phyloP scores from a whole-genome alignment of 1,139 yeast genomes.

The Sugiyamaella xylanicola region DNA sequence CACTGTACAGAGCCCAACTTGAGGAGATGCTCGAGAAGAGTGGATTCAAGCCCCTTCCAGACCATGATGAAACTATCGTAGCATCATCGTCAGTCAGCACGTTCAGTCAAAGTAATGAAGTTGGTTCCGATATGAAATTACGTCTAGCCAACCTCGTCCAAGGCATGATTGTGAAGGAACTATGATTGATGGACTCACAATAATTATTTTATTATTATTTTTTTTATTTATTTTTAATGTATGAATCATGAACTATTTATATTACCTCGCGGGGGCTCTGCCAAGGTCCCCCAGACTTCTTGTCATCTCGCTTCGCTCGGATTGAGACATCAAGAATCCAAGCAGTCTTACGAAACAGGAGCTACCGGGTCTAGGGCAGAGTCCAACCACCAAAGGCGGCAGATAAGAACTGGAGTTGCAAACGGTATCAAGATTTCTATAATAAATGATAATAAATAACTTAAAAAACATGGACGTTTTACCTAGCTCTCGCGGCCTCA shows the following conservation, averaged over 20 bases:
- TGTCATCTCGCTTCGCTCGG: no score
- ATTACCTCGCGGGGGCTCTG: no score
- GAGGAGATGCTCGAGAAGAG: conserved; percentile 25
- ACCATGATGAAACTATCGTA: conserved; percentile 7
- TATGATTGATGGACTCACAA: conserved; percentile 1
- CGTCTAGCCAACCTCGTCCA: conserved; percentile 13
- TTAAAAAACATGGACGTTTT: conserved; percentile 50
- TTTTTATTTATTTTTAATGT: conserved; percentile 14
- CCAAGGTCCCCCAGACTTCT: no score
- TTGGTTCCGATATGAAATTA: conserved; percentile 11
- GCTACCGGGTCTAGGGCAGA: no score
- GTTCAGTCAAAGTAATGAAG: conserved; percentile 17
- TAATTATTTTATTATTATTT: conserved; percentile 4
- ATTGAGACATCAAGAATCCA: no score
- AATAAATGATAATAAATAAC: conserved; percentile 7
- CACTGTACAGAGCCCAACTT: conserved; percentile 25
- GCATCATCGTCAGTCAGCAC: conserved; percentile 16
- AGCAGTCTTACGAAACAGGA: no score
- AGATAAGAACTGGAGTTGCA: no score
- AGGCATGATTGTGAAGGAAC: conserved; percentile 8
- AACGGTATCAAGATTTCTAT: no score
- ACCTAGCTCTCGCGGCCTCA: conserved; percentile 1
- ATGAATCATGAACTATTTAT: conserved; percentile 5
- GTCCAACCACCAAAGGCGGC: no score
- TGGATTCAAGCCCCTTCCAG: conserved; percentile 25